A percentile compares a stretch with the other conserved stretches of the same genome.
phyloP scores from a whole-genome alignment of 2,329 filamentous ascomycete species.

The Aureobasidium lini region DNA sequence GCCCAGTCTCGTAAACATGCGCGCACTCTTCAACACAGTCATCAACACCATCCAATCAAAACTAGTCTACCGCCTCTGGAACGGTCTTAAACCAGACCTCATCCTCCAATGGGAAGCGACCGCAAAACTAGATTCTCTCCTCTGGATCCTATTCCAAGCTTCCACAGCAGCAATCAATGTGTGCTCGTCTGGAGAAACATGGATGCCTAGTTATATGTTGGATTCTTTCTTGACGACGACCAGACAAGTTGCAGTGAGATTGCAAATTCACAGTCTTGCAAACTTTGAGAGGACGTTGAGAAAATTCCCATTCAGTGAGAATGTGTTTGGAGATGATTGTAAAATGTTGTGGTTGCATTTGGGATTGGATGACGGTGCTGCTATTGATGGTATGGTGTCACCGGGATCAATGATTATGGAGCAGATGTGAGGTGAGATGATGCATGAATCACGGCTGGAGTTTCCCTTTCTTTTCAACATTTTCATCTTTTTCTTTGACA shows the following conservation, averaged over 20 bases:
- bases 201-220: slow-evolving; percentile 9
- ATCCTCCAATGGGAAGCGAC: background rate
- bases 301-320: background rate
- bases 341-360: background rate
- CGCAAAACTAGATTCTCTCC: slow-evolving; percentile 1
- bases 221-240: slow-evolving; percentile 5
- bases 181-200: background rate
- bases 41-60: slow-evolving; percentile 10
- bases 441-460: background rate
- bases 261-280: background rate
- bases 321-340: slow-evolving; percentile 8
- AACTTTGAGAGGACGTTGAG: slow-evolving; percentile 1
- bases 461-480: background rate
- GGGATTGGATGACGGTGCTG: slow-evolving; percentile 4
- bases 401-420: background rate
- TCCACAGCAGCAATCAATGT: slow-evolving; percentile 8
- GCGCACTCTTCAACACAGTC: slow-evolving; percentile 11
- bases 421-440: background rate
- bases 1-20: slow-evolving; percentile 7
- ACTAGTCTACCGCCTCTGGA: slow-evolving; percentile 9
- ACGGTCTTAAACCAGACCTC: slow-evolving; percentile 9
- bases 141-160: slow-evolving; percentile 7
- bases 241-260: background rate
- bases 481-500: background rate
- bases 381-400: background rate